Conservation (phyloP, 1,284 basidiomycete genomes). For the Hymenochaete sp. region DNA sequence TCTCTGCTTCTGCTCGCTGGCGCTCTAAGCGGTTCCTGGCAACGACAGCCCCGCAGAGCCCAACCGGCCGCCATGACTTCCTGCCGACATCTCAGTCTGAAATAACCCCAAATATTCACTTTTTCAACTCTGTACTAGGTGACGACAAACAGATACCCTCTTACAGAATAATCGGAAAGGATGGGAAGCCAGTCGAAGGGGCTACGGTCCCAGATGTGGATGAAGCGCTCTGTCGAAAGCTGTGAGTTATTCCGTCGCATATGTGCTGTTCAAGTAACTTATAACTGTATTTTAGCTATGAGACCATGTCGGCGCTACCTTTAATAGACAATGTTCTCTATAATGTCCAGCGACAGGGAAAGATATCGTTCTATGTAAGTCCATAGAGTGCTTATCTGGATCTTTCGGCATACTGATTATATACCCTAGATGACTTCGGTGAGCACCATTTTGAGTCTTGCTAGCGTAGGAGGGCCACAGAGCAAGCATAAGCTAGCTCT, state of each 20-base stretch:
- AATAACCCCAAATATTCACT: conserved; percentile 56
- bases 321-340: conserved; percentile 83
- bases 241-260: conserved; percentile 37
- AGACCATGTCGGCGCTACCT: conserved; percentile 78
- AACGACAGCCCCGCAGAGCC: conserved; percentile 14
- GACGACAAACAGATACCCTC: conserved; percentile 64
- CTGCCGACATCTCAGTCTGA: conserved; percentile 59
- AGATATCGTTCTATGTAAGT: conserved; percentile 84
- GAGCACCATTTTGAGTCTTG: conserved; percentile 24
- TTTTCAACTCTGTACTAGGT: conserved; percentile 67
- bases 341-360: conserved; percentile 89
- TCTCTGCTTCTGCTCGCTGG: too few relatives aligned
- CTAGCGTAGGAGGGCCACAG: conserved; percentile 4
- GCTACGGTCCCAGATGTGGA: conserved; percentile 70
- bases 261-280: neutral
- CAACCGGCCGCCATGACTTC: conserved; percentile 28
- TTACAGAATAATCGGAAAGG: conserved; percentile 73
- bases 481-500: too few relatives aligned
- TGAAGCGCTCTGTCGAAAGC: conserved; percentile 57
- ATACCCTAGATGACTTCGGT: conserved; percentile 64
- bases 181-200: conserved; percentile 62
- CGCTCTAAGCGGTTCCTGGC: conserved; percentile 11
- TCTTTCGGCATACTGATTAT: conserved; percentile 3
- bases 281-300: conserved; percentile 42
- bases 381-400: neutral